These are phyloP conservation scores for Leccinum arenicola DNA, from an alignment of 768 basidiomycete genomes.

Conservation along the genomic window DNA sequence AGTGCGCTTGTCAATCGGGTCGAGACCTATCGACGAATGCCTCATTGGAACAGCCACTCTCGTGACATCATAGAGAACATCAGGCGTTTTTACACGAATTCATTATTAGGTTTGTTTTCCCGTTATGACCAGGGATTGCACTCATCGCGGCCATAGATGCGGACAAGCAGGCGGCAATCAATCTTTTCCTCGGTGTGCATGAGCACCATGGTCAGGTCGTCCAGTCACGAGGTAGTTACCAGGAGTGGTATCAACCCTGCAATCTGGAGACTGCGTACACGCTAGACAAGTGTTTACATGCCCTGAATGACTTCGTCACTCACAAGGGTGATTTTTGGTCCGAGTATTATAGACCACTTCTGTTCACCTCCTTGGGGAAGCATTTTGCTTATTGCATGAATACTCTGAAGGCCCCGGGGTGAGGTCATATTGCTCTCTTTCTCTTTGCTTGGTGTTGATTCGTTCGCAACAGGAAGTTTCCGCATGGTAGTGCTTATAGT, in stretches of 20 bases:
- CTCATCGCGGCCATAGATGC: conserved; percentile 55
- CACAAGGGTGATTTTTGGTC: conserved; percentile 76
- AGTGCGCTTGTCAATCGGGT: conserved; percentile 95
- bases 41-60: conserved; percentile 97
- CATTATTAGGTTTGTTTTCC: conserved; percentile 62
- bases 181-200: conserved; percentile 88
- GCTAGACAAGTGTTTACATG: conserved; percentile 59
- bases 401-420: conserved; percentile 82
- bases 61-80: conserved; percentile 96
- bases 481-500: conserved; percentile 64
- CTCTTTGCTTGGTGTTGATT: not conserved
- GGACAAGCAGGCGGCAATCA: conserved; percentile 96
- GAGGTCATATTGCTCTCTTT: conserved; percentile 17
- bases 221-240: conserved; percentile 68
- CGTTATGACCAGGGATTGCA: not conserved
- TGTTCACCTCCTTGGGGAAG: conserved; percentile 83
- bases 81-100: conserved; percentile 92
- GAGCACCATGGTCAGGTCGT: conserved; percentile 50
- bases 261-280: conserved; percentile 68
- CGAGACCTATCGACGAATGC: conserved; percentile 93
- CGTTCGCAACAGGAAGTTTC: conserved; percentile 53
- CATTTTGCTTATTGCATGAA: conserved; percentile 95
- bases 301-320: conserved; percentile 59
- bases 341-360: conserved; percentile 81
- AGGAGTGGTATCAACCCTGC: conserved; percentile 78